A percentile compares a stretch with the other conserved stretches of the same genome.
These are phyloP conservation scores for Pseudozyma flocculosa DNA, from an alignment of 1,284 basidiomycete species.

Conservation along the genomic window DNA sequence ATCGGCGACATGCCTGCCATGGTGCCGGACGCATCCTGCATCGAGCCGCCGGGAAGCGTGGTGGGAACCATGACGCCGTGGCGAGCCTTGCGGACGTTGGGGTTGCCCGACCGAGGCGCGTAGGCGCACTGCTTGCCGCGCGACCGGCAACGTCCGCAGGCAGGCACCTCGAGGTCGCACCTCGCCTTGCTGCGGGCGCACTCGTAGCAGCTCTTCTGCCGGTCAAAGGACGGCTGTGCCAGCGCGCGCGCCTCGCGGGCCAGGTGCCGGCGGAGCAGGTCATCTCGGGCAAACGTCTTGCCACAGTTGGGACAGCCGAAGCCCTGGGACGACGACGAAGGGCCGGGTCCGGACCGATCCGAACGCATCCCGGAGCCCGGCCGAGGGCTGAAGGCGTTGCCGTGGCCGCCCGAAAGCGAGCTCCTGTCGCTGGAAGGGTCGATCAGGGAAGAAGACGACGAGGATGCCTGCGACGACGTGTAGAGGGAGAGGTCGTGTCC, in stretches of 20 bases:
- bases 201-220: slow-evolving; percentile 51
- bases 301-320: slow-evolving; percentile 44
- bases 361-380: slow-evolving; percentile 3
- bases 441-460: no score
- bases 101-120: slow-evolving; percentile 47
- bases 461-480: no score
- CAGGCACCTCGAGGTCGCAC: slow-evolving; percentile 50
- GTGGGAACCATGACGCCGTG: slow-evolving; percentile 9
- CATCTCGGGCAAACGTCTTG: slow-evolving; percentile 43
- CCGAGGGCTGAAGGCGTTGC: no score
- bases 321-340: slow-evolving; percentile 26
- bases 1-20: slow-evolving; percentile 17
- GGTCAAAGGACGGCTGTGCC: slow-evolving; percentile 42
- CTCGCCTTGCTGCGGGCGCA: slow-evolving; percentile 48
- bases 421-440: no score
- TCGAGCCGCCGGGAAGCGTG: slow-evolving; percentile 1
- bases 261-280: slow-evolving; percentile 41
- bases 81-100: slow-evolving; percentile 43
- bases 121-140: slow-evolving; percentile 46
- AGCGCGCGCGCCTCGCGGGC: slow-evolving; percentile 41
- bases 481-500: no score
- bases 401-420: no score
- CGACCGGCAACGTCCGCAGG: slow-evolving; percentile 45
- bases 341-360: slow-evolving; percentile 23
- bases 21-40: background rate